phyloP scores from a whole-genome alignment of 78 protist species.

The Dictyostelium capitatum region DNA sequence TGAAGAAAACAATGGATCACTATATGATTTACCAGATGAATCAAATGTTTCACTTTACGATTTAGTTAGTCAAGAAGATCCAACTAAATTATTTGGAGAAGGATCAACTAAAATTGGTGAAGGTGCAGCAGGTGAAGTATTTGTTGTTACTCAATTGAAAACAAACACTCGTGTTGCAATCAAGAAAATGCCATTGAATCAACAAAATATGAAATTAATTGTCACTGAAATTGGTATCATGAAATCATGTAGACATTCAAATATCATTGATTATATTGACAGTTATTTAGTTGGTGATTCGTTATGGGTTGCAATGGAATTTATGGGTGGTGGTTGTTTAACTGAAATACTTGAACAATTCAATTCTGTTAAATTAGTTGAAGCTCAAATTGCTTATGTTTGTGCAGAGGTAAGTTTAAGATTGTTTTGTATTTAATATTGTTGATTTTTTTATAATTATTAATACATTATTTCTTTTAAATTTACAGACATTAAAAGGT shows the following conservation, averaged over 20 bases:
- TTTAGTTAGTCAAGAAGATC: slow-evolving; percentile 82
- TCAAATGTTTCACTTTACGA: slow-evolving; percentile 72
- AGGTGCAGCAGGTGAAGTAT: slow-evolving; percentile 88
- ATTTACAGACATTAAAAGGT: slow-evolving; percentile 65
- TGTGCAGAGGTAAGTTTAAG: slow-evolving; percentile 55
- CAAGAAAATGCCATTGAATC: slow-evolving; percentile 86
- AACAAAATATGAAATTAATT: slow-evolving; percentile 88
- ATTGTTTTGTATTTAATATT: neutral
- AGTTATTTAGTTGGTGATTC: slow-evolving; percentile 81
- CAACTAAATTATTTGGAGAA: slow-evolving; percentile 70
- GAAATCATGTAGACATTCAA: slow-evolving; percentile 88
- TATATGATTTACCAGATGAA: slow-evolving; percentile 61
- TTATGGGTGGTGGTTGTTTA: slow-evolving; percentile 91
- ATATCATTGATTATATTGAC: slow-evolving; percentile 90
- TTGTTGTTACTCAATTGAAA: slow-evolving; percentile 66
- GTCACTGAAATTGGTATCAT: slow-evolving; percentile 90
- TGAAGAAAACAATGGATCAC: neutral
- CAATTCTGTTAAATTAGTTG: slow-evolving; percentile 63
- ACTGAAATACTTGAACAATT: slow-evolving; percentile 90
- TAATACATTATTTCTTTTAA: neutral
- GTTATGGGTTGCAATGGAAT: slow-evolving; percentile 95
- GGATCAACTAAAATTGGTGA: slow-evolving; percentile 75
- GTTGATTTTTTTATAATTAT: neutral
- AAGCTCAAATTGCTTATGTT: slow-evolving; percentile 88
- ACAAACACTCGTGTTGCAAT: slow-evolving; percentile 85